phyloP scores from a whole-genome alignment of 202 grass and related monocot species.

The Musa balbisiana region DNA sequence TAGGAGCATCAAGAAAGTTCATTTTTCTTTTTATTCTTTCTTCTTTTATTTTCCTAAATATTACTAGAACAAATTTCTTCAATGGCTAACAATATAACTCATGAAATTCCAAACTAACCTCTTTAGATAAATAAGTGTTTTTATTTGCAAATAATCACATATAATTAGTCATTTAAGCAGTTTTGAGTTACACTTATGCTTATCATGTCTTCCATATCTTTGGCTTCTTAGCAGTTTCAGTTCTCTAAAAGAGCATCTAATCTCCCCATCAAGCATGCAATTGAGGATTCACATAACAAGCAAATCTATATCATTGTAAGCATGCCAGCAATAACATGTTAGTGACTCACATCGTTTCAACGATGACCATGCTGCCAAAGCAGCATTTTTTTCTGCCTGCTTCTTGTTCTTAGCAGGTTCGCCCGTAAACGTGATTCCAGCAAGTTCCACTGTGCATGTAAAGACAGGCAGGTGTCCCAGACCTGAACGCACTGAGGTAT shows the following conservation, averaged over 20 bases:
- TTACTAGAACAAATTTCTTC: too few species aligned
- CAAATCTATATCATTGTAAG: not conserved
- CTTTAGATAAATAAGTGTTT: too few species aligned
- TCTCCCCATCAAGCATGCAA: not conserved
- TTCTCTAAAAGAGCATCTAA: not conserved
- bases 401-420: conserved; percentile 83
- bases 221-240: not conserved
- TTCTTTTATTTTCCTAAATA: too few species aligned
- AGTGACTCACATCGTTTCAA: conserved; percentile 61
- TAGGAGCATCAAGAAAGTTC: too few species aligned
- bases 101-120: too few species aligned
- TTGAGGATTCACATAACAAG: not conserved
- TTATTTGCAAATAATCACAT: not conserved
- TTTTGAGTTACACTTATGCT: not conserved
- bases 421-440: conserved; percentile 56
- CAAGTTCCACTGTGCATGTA: conserved; percentile 68
- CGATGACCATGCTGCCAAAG: conserved; percentile 72
- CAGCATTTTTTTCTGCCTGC: conserved; percentile 96
- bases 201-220: not conserved
- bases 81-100: too few species aligned
- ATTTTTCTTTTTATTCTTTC: too few species aligned
- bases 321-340: not conserved
- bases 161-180: not conserved
- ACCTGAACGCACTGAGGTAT: conserved; percentile 72
- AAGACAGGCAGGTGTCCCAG: conserved; percentile 84